These are phyloP conservation scores for Candida frijolesensis DNA, from an alignment of 1,139 yeast species.

Conservation along the genomic window DNA sequence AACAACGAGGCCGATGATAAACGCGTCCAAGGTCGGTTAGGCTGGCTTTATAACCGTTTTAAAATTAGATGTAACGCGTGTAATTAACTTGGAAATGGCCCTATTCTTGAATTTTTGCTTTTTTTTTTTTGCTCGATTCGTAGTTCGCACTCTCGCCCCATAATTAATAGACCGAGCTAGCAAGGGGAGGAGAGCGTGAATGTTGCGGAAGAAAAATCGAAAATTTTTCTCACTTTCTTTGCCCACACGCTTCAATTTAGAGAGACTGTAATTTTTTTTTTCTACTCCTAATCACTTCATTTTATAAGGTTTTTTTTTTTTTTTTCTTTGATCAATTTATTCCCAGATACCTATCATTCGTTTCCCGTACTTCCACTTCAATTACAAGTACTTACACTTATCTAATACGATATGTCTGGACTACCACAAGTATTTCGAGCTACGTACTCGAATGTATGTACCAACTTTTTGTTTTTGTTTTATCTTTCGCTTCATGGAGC, in stretches of 20 bases:
- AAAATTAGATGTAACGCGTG: background rate
- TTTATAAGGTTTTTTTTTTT: slow-evolving; percentile 1
- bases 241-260: background rate
- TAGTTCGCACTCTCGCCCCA: background rate
- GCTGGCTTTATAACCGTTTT: background rate
- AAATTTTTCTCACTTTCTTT: background rate
- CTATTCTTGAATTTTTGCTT: background rate
- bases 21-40: background rate
- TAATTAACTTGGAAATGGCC: background rate
- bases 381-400: background rate
- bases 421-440: slow-evolving; percentile 19
- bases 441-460: slow-evolving; percentile 19
- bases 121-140: background rate
- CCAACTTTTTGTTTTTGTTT: background rate
- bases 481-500: background rate
- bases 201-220: background rate
- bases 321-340: background rate
- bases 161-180: background rate
- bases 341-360: background rate
- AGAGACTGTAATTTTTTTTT: background rate
- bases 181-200: background rate
- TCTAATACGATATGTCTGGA: slow-evolving; percentile 5
- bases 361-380: background rate
- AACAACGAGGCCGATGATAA: too few species aligned
- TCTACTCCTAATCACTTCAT: background rate